Conservation (phyloP, 108 stramenopile genomes). For the Nitzschia inconspicua region DNA sequence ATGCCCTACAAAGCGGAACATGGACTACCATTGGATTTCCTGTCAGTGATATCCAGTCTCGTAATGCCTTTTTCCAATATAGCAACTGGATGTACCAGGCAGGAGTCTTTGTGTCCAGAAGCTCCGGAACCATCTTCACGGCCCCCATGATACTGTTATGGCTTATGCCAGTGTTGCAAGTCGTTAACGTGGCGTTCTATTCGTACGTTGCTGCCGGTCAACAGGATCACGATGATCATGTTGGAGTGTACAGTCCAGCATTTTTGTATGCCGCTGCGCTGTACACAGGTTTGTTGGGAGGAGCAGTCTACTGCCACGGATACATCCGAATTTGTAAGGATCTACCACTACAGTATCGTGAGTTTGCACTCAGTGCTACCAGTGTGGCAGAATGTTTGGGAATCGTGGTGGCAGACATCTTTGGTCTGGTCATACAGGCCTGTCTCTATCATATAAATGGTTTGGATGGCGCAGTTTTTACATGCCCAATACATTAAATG, state of each 20-base stretch:
- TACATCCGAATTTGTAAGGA: slow-evolving; percentile 58
- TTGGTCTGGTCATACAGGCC: slow-evolving; percentile 68
- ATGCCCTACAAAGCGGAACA: slow-evolving; percentile 57
- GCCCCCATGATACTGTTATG: slow-evolving; percentile 51
- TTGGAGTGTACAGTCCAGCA: slow-evolving; percentile 3
- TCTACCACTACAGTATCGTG: slow-evolving; percentile 45
- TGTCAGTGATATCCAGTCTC: slow-evolving; percentile 30
- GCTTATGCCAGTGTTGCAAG: slow-evolving; percentile 70
- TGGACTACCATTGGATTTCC: slow-evolving; percentile 86
- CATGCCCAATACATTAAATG: slow-evolving; percentile 38
- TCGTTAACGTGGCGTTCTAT: slow-evolving; percentile 63
- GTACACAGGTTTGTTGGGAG: slow-evolving; percentile 71
- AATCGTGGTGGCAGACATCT: slow-evolving; percentile 57
- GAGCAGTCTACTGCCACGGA: slow-evolving; percentile 77
- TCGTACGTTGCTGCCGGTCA: slow-evolving; percentile 9
- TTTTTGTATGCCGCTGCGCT: slow-evolving; percentile 43
- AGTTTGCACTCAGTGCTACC: slow-evolving; percentile 70
- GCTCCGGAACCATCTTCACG: slow-evolving; percentile 49
- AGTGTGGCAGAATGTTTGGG: slow-evolving; percentile 69
- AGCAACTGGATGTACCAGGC: slow-evolving; percentile 78
- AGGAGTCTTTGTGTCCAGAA: slow-evolving; percentile 75
- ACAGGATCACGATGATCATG: neutral
- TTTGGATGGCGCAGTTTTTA: slow-evolving; percentile 60
- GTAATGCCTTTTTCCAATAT: slow-evolving; percentile 65
- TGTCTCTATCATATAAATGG: slow-evolving; percentile 64